Conservation (phyloP, 2,329 filamentous ascomycete genomes). For the Colletotrichum trifolii region DNA sequence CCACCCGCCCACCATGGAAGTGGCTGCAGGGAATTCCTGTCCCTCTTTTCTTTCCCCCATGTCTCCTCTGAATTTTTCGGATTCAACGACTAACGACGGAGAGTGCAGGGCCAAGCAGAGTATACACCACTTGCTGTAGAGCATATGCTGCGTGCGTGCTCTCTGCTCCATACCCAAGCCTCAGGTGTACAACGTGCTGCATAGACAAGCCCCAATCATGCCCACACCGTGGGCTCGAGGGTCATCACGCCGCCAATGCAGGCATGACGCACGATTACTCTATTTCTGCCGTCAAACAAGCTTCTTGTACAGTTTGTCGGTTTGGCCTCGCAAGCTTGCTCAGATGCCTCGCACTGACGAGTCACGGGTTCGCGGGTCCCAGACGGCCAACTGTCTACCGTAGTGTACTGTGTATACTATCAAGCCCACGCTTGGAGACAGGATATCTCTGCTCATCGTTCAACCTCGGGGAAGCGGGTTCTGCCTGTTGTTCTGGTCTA, state of each 20-base stretch:
- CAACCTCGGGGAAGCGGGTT: conserved; percentile 9
- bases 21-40: conserved; percentile 28
- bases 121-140: too few species aligned
- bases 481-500: conserved; percentile 17
- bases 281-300: conserved; percentile 31
- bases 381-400: not conserved
- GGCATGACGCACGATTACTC: conserved; percentile 33
- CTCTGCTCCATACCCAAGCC: too few species aligned
- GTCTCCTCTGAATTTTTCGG: not conserved
- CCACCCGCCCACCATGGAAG: not conserved
- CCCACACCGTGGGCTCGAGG: conserved; percentile 15
- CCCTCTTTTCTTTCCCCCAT: not conserved
- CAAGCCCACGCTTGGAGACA: conserved; percentile 25
- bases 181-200: too few species aligned
- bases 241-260: conserved; percentile 24
- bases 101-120: not conserved
- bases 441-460: not conserved
- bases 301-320: conserved; percentile 24
- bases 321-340: conserved; percentile 27
- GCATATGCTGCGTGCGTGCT: too few species aligned
- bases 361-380: conserved; percentile 25
- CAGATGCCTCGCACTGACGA: conserved; percentile 23
- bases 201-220: conserved; percentile 19
- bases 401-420: not conserved
- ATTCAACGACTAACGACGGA: not conserved